A percentile compares a stretch with the other conserved stretches of the same genome.
Evolutionary conservation across 495 filamentous ascomycete species (phyloP).

Genomic region (Hypomontagnella monticulosa): DNA sequence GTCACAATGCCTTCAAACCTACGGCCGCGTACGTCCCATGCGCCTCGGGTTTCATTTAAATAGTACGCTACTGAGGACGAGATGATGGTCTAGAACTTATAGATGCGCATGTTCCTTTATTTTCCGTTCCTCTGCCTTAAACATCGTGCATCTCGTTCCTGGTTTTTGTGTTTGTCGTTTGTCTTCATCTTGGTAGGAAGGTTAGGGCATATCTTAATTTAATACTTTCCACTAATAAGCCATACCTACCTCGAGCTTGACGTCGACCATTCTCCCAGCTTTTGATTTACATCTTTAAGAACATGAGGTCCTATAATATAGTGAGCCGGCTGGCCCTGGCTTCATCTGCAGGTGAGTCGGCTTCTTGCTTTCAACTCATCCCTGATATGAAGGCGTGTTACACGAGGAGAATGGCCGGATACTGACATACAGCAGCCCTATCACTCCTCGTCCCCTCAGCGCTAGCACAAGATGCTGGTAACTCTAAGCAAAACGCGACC

Average conservation of each 20-base stretch:
- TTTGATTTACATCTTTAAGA: background rate
- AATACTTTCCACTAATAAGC: slow-evolving; percentile 3
- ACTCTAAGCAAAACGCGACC: slow-evolving; percentile 17
- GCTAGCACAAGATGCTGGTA: slow-evolving; percentile 29
- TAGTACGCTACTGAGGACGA: background rate
- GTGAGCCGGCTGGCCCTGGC: slow-evolving; percentile 37
- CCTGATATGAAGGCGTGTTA: too few species aligned
- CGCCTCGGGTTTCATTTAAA: slow-evolving; percentile 7
- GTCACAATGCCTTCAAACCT: slow-evolving; percentile 16
- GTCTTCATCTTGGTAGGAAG: slow-evolving; percentile 26
- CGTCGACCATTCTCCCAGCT: background rate
- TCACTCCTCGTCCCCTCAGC: slow-evolving; percentile 25
- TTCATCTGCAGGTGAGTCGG: slow-evolving; percentile 18
- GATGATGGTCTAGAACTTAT: slow-evolving; percentile 6
- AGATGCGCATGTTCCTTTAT: slow-evolving; percentile 2
- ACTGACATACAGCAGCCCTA: slow-evolving; percentile 20
- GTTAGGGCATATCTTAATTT: slow-evolving; percentile 10
- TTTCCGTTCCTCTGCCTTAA: slow-evolving; percentile 17
- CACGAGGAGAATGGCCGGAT: background rate
- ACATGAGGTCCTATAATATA: slow-evolving; percentile 34
- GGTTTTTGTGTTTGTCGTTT: background rate
- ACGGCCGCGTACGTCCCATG: background rate
- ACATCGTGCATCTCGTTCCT: slow-evolving; percentile 31
- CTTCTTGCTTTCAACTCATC: background rate
- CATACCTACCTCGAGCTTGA: background rate